phyloP scores from a whole-genome alignment of 176 grass and related monocot genomes.

The Eleusine indica region DNA sequence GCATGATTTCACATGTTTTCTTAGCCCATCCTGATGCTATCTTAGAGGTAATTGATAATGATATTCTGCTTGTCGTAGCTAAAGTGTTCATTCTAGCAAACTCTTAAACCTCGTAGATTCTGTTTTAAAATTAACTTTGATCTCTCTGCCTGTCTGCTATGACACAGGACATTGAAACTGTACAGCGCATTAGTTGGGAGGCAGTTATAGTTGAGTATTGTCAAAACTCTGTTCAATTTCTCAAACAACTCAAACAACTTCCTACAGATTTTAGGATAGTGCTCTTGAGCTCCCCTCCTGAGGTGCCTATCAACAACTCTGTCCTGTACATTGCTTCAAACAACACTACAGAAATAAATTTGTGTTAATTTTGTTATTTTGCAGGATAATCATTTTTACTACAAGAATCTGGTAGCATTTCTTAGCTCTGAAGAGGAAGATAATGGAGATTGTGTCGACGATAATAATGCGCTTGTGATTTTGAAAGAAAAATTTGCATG shows the following conservation, averaged over 20 bases:
- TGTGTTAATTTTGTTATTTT: slow-evolving; percentile 50
- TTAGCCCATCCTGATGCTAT: slow-evolving; percentile 70
- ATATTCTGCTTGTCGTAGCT: background rate
- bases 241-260: slow-evolving; percentile 67
- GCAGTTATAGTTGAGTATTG: slow-evolving; percentile 76
- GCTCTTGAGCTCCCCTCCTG: slow-evolving; percentile 66
- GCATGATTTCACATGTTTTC: slow-evolving; percentile 75
- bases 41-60: slow-evolving; percentile 61
- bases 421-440: slow-evolving; percentile 52
- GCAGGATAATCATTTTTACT: slow-evolving; percentile 68
- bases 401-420: slow-evolving; percentile 68
- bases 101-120: slow-evolving; percentile 6
- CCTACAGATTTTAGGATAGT: slow-evolving; percentile 69
- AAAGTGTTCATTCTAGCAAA: slow-evolving; percentile 27
- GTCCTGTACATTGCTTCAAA: slow-evolving; percentile 10
- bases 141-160: slow-evolving; percentile 33
- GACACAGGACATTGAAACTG: slow-evolving; percentile 66
- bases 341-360: slow-evolving; percentile 18
- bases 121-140: background rate
- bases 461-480: slow-evolving; percentile 47
- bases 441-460: slow-evolving; percentile 13
- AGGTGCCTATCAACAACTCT: slow-evolving; percentile 51
- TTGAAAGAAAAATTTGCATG: slow-evolving; percentile 55
- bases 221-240: slow-evolving; percentile 52
- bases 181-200: slow-evolving; percentile 69